Evolutionary conservation across 805 yeast species (phyloP).

Genomic region (Yamadazyma tumulicola): DNA sequence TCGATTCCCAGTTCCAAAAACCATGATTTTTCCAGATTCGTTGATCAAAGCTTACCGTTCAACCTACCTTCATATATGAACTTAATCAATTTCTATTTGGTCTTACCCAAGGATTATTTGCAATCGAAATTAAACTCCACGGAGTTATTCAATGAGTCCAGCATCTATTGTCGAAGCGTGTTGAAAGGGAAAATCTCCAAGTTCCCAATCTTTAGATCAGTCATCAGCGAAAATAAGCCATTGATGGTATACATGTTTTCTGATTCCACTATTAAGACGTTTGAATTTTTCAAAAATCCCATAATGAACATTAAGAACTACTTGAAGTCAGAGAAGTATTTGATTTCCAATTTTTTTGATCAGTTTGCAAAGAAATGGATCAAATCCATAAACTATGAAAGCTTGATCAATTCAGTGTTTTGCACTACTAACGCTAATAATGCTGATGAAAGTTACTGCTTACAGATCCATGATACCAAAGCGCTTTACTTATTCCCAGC

Average conservation of each 20-base stretch:
- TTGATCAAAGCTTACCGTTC: slow-evolving; percentile 37
- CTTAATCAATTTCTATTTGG: slow-evolving; percentile 35
- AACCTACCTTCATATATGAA: slow-evolving; percentile 30
- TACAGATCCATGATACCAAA: slow-evolving; percentile 31
- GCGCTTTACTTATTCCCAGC: slow-evolving; percentile 24
- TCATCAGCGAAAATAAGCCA: slow-evolving; percentile 24
- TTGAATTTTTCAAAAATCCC: slow-evolving; percentile 10
- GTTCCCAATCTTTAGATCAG: slow-evolving; percentile 26
- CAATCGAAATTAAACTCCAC: slow-evolving; percentile 8
- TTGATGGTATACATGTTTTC: slow-evolving; percentile 31
- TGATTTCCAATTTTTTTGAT: slow-evolving; percentile 38
- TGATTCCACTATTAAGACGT: slow-evolving; percentile 13
- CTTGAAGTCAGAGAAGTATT: slow-evolving; percentile 9
- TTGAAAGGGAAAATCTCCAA: slow-evolving; percentile 10
- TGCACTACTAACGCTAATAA: slow-evolving; percentile 33
- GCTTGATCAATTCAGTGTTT: slow-evolving; percentile 39
- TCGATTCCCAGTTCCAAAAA: slow-evolving; percentile 4
- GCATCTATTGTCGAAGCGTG: slow-evolving; percentile 12
- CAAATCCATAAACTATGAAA: slow-evolving; percentile 23
- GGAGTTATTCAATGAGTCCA: slow-evolving; percentile 4
- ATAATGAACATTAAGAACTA: slow-evolving; percentile 21
- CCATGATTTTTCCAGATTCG: slow-evolving; percentile 19
- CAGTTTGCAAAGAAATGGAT: slow-evolving; percentile 41
- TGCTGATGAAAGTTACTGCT: slow-evolving; percentile 32
- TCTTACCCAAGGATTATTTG: slow-evolving; percentile 29